Evolutionary conservation across 1,284 basidiomycete species (phyloP).

Genomic region (Lentinula novae-zelandiae): DNA sequence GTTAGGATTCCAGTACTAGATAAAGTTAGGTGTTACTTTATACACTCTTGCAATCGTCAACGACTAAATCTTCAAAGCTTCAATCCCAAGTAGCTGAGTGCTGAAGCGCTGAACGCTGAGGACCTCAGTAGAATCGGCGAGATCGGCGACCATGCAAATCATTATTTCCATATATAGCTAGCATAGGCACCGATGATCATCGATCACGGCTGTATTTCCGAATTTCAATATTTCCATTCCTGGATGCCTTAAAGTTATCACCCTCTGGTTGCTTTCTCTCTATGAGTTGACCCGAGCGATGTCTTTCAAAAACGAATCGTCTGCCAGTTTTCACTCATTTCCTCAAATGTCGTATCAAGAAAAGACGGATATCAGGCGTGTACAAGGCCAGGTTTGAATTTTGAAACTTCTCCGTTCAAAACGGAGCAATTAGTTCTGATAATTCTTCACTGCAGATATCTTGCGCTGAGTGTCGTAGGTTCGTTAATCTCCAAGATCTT

Average conservation of each 20-base stretch:
- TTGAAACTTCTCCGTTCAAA: neutral
- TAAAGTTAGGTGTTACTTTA: no score
- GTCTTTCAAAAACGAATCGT: neutral
- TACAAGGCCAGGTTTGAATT: neutral
- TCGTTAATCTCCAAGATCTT: neutral
- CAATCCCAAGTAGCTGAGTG: no score
- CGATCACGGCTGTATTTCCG: neutral
- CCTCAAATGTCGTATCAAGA: neutral
- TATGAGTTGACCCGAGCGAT: neutral
- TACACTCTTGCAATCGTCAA: no score
- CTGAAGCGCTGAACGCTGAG: no score
- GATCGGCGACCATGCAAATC: neutral
- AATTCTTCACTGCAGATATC: neutral
- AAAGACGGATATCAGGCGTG: neutral
- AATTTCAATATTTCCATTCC: neutral
- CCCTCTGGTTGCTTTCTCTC: neutral
- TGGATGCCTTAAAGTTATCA: neutral
- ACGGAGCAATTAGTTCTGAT: neutral
- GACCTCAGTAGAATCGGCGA: neutral
- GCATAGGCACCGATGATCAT: neutral
- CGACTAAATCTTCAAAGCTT: no score
- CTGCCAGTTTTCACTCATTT: neutral
- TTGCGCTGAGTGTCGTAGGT: conserved; percentile 2
- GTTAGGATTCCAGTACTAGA: no score
- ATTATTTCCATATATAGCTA: neutral